Conservation (phyloP, 192 early-diverging fungal species). For the Coemansia sp. region DNA sequence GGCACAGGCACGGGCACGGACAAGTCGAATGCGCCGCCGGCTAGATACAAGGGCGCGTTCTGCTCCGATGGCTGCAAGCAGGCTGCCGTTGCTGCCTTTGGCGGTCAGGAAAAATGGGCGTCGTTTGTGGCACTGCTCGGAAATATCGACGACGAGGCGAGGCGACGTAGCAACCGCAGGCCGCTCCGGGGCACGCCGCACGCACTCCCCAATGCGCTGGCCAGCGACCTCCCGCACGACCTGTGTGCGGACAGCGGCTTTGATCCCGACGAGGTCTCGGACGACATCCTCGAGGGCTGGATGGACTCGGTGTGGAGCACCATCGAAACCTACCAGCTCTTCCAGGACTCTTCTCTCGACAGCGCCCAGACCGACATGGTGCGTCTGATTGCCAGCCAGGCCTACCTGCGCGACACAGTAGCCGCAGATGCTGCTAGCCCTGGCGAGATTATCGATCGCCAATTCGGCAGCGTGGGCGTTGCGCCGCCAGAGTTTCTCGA, state of each 20-base stretch:
- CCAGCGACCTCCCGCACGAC: too few relatives aligned
- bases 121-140: slow-evolving; percentile 19
- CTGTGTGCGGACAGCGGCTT: slow-evolving; percentile 9
- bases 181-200: neutral
- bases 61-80: slow-evolving; percentile 31
- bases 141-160: slow-evolving; percentile 17
- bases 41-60: slow-evolving; percentile 31
- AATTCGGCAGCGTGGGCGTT: neutral
- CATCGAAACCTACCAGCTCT: slow-evolving; percentile 7
- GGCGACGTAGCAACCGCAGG: too few relatives aligned
- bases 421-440: too few relatives aligned
- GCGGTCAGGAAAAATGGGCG: slow-evolving; percentile 20
- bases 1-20: too few relatives aligned
- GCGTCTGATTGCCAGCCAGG: slow-evolving; percentile 16
- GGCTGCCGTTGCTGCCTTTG: slow-evolving; percentile 17
- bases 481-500: slow-evolving; percentile 13
- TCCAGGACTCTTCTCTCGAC: slow-evolving; percentile 6
- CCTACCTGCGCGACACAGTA: neutral
- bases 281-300: slow-evolving; percentile 29
- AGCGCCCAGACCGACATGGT: slow-evolving; percentile 24
- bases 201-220: too few relatives aligned
- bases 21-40: slow-evolving; percentile 1
- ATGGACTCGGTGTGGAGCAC: slow-evolving; percentile 27
- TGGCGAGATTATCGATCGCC: too few relatives aligned
- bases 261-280: slow-evolving; percentile 26